Base-by-base conservation (phyloP, 331 rosid species). In the Pyrus hybrid region DNA sequence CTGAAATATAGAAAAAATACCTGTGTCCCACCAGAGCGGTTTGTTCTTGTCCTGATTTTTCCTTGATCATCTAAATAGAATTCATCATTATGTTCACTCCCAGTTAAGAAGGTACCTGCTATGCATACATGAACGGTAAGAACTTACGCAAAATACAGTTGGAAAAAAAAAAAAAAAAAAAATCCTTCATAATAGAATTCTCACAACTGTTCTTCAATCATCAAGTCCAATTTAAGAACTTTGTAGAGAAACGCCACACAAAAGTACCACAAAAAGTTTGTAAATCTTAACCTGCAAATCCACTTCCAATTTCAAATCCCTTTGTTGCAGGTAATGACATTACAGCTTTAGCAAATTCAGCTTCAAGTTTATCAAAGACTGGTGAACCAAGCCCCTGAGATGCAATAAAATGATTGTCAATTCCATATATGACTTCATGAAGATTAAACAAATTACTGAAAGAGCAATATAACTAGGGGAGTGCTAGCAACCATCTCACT, bases 1-100 rank as follows among this genome's bases (percentile, higher is more conserved):
- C 10, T 63, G 63, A 79, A 79, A 76, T 22, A 13, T 8, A 77
- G 70, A 64, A 14, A 12, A 37, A 37, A 9, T 80, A 93, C 99
- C 96, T 95, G 99, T 76, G 91, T 87, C 78, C 98, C 99, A 73
- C 99, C 99, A 70, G 99, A 95, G 68, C 99, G 98, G 80, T 95
- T 95, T 65, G 99, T 89, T 81, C 90, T 88, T 32, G 99, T 95
- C 80, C 94, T 87, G 75, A 87, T 80, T 75, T 64, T 81, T 82
- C 93, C 92, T 72, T 82, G 86, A 54, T 89, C 82, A 79, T 91
- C 96, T 67, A 89, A 60, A 77, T 74, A 95, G 84, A 90, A 95
- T 64, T 89, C 97, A 81, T 95, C 99, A 76, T 95, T 95, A 82
- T 92, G 99, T 81, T 95, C 97, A 49, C 97, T 95, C 73, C 98